Percentiles rank a stretch among this genome's conserved stretches.
phyloP scores from a whole-genome alignment of 1,284 basidiomycete genomes.

The Flammula alnicola region DNA sequence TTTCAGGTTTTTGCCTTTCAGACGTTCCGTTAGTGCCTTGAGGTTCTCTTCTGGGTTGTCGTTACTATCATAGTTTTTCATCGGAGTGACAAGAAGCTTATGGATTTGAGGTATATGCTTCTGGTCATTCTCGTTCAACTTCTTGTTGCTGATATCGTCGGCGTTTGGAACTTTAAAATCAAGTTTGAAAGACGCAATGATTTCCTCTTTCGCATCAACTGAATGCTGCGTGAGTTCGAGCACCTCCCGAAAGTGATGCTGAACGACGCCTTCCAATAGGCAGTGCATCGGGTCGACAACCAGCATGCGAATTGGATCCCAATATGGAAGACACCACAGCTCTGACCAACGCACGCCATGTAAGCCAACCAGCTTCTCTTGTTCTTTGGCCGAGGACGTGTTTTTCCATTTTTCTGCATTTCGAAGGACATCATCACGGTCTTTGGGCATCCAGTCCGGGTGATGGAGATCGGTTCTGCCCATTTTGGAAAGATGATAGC shows the following conservation, averaged over 20 bases:
- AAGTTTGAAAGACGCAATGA: neutral
- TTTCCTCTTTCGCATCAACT: neutral
- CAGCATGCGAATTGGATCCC: slow-evolving; percentile 17
- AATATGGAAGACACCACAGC: slow-evolving; percentile 19
- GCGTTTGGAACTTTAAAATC: neutral
- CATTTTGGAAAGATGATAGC: slow-evolving; percentile 4
- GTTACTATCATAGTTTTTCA: neutral
- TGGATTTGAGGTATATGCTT: neutral
- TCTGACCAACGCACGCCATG: slow-evolving; percentile 22
- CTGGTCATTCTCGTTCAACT: neutral
- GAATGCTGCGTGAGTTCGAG: slow-evolving; percentile 1
- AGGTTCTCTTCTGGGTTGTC: neutral
- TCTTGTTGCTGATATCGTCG: neutral
- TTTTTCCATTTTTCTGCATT: slow-evolving; percentile 12
- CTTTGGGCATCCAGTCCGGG: slow-evolving; percentile 6
- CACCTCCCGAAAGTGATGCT: slow-evolving; percentile 20
- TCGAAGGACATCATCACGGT: neutral
- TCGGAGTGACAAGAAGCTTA: neutral
- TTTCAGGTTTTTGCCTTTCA: neutral
- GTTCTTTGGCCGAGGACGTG: slow-evolving; percentile 1
- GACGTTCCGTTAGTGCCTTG: neutral
- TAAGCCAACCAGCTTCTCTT: slow-evolving; percentile 2
- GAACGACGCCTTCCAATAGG: slow-evolving; percentile 16
- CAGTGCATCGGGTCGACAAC: slow-evolving; percentile 22
- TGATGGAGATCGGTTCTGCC: slow-evolving; percentile 12